These are phyloP conservation scores for Zygosaccharomyces lentus DNA, from an alignment of 805 yeast species.

Conservation along the genomic window DNA sequence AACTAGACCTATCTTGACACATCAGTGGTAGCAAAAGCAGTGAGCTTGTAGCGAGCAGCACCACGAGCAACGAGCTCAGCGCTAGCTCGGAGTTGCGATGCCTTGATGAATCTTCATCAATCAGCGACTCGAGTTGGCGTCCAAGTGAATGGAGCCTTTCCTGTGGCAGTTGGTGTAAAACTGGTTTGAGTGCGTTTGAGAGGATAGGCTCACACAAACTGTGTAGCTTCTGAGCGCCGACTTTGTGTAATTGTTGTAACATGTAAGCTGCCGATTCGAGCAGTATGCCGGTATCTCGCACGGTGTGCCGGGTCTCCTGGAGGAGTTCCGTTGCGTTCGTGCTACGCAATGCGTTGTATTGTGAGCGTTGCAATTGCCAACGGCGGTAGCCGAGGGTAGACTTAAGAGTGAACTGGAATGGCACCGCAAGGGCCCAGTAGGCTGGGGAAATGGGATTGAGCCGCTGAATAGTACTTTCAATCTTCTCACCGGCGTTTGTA, in stretches of 20 bases:
- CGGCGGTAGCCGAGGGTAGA: conserved; percentile 1
- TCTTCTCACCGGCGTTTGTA: not conserved
- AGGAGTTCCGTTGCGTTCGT: not conserved
- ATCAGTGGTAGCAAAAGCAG: conserved; percentile 1
- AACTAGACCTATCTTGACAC: not conserved
- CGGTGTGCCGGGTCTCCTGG: not conserved
- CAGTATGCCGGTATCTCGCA: not conserved
- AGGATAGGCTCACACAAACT: conserved; percentile 1
- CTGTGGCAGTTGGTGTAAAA: not conserved
- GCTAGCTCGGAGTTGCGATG: conserved; percentile 3
- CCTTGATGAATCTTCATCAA: not conserved
- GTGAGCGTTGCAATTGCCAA: conserved; percentile 2
- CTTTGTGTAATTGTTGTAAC: not conserved
- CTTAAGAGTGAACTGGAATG: conserved; percentile 2
- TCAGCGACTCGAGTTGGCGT: not conserved
- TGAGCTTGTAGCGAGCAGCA: conserved; percentile 1
- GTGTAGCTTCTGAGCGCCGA: not conserved
- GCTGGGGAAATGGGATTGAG: not conserved
- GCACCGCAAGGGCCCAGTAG: conserved; percentile 1
- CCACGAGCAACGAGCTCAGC: not conserved
- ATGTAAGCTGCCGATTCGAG: conserved; percentile 4
- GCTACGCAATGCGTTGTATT: not conserved
- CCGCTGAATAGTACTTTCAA: not conserved
- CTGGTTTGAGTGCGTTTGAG: not conserved
- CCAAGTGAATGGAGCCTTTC: not conserved